These are phyloP conservation scores for Hydnomerulius pinastri DNA, from an alignment of 768 basidiomycete species.

Conservation along the genomic window DNA sequence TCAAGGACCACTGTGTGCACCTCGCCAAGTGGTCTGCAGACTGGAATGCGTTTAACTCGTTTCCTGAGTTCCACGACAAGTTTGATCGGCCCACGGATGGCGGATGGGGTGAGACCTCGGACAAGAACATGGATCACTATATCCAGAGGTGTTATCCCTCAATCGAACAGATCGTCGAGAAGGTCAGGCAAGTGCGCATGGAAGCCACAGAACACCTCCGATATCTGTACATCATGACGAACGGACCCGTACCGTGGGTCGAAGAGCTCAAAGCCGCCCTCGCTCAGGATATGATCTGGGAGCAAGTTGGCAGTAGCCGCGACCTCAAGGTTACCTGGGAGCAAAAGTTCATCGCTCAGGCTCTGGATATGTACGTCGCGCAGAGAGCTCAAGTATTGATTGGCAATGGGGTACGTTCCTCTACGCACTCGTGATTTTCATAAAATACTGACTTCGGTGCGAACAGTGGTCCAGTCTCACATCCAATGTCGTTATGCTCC, in stretches of 20 bases:
- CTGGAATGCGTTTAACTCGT: conserved; percentile 48
- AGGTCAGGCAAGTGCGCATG: conserved; percentile 36
- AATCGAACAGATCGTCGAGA: conserved; percentile 43
- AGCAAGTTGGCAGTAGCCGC: conserved; percentile 40
- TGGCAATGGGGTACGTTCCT: conserved; percentile 50
- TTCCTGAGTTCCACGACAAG: conserved; percentile 42
- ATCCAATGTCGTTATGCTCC: conserved; percentile 42
- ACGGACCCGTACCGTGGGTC: conserved; percentile 45
- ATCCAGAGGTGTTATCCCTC: conserved; percentile 44
- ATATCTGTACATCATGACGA: conserved; percentile 50
- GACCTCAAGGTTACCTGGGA: conserved; percentile 46
- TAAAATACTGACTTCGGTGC: conserved; percentile 3
- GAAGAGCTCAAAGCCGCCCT: conserved; percentile 40
- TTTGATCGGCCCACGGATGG: conserved; percentile 33
- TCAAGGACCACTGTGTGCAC: conserved; percentile 42
- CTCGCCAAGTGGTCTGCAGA: conserved; percentile 37
- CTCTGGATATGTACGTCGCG: conserved; percentile 53
- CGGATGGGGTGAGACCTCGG: conserved; percentile 13
- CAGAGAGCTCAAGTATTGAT: conserved; percentile 49
- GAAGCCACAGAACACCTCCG: conserved; percentile 28
- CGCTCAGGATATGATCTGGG: conserved; percentile 36
- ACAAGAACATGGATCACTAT: conserved; percentile 29
- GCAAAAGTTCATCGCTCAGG: conserved; percentile 45
- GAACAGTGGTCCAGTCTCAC: conserved; percentile 44
- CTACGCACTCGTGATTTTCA: not conserved